Percentiles rank a stretch among this genome's conserved stretches.
These are phyloP conservation scores for Fusarium cicatricum DNA, from an alignment of 2,329 filamentous ascomycete genomes.

Conservation along the genomic window DNA sequence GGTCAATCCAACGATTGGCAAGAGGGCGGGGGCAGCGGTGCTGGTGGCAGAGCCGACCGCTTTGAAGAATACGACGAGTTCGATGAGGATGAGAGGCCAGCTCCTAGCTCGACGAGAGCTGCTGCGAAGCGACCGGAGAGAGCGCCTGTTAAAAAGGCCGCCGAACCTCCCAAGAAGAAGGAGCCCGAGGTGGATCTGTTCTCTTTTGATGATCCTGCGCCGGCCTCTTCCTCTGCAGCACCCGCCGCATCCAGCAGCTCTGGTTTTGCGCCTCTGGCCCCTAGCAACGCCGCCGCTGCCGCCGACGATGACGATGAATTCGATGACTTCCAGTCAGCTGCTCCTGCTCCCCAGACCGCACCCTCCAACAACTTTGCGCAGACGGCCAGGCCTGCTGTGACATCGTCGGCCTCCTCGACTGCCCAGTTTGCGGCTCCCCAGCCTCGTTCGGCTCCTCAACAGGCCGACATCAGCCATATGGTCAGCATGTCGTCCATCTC, in stretches of 20 bases:
- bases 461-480: constrained; percentile 81
- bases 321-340: constrained; percentile 94
- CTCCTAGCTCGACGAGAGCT: constrained; percentile 57
- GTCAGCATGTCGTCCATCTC: constrained; percentile 83
- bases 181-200: constrained; percentile 93
- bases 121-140: constrained; percentile 45
- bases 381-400: constrained; percentile 57
- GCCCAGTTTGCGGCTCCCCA: constrained; percentile 82
- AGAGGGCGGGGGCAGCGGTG: constrained; percentile 55
- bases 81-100: constrained; percentile 73
- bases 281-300: constrained; percentile 31
- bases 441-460: constrained; percentile 84
- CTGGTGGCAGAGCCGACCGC: constrained; percentile 66
- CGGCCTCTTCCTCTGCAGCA: constrained; percentile 56
- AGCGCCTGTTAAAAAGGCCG: constrained; percentile 50
- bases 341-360: constrained; percentile 63
- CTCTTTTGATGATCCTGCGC: constrained; percentile 82
- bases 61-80: constrained; percentile 99
- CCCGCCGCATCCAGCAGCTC: constrained; percentile 57
- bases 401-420: constrained; percentile 62
- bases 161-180: constrained; percentile 79
- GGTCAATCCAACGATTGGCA: constrained; percentile 78
- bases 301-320: constrained; percentile 82
- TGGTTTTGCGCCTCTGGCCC: constrained; percentile 56
- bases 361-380: constrained; percentile 46